phyloP scores from a whole-genome alignment of 2,329 filamentous ascomycete genomes.

The Verticillium nonalfalfae region DNA sequence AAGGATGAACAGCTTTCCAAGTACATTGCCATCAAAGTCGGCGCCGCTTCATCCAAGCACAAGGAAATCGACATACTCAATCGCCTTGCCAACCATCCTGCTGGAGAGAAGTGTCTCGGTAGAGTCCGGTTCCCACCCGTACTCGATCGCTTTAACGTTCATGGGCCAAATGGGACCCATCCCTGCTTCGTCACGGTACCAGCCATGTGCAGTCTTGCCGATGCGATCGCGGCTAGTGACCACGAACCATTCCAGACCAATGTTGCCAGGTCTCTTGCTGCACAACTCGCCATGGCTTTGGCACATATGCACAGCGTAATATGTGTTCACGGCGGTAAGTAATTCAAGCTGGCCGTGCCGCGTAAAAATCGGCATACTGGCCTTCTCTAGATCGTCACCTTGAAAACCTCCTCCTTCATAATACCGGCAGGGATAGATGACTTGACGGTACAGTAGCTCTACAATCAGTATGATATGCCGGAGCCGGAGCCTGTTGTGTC shows the following conservation, averaged over 20 bases:
- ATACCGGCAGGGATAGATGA: conserved; percentile 12
- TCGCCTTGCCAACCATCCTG: neutral
- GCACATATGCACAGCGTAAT: conserved; percentile 19
- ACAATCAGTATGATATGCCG: conserved; percentile 17
- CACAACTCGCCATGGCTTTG: conserved; percentile 21
- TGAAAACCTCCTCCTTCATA: conserved; percentile 26
- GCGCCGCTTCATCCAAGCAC: conserved; percentile 16
- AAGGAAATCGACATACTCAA: conserved; percentile 18
- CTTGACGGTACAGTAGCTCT: conserved; percentile 16
- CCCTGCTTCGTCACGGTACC: conserved; percentile 18
- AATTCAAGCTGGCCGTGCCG: neutral
- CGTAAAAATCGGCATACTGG: neutral
- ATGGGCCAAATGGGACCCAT: conserved; percentile 21
- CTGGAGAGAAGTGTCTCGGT: neutral
- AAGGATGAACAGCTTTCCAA: conserved; percentile 12
- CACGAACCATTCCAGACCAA: conserved; percentile 16
- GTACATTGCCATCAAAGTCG: conserved; percentile 27
- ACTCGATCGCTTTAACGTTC: conserved; percentile 17
- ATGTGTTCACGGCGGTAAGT: conserved; percentile 23
- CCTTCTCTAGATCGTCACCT: conserved; percentile 20
- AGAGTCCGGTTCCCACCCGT: conserved; percentile 9
- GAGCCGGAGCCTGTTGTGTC: conserved; percentile 13
- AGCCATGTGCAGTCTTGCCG: conserved; percentile 17
- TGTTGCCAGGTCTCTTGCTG: conserved; percentile 19
- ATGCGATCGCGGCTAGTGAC: conserved; percentile 11